Conservation (phyloP, 805 yeast genomes). For the Hyphopichia homilentoma region DNA sequence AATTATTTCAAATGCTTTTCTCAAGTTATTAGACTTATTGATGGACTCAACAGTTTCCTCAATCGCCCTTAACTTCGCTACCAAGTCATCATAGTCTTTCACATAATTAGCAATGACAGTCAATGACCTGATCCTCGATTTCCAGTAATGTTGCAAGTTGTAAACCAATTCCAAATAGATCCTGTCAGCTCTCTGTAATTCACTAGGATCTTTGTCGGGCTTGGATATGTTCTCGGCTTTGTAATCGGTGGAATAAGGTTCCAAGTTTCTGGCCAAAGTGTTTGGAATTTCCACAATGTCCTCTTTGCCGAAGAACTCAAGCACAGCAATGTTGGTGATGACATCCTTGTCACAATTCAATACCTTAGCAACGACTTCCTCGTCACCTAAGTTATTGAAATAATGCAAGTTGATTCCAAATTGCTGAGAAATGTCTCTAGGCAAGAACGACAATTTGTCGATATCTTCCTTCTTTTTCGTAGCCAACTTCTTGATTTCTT, state of each 20-base stretch:
- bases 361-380: conserved; percentile 51
- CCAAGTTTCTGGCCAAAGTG: conserved; percentile 50
- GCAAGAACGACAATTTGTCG: conserved; percentile 51
- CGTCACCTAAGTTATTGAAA: conserved; percentile 51
- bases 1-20: conserved; percentile 59
- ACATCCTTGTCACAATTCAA: conserved; percentile 58
- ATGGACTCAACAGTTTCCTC: conserved; percentile 59
- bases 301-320: conserved; percentile 70
- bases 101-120: conserved; percentile 53
- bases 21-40: conserved; percentile 49
- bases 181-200: conserved; percentile 66
- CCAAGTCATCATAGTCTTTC: conserved; percentile 62
- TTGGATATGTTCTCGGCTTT: conserved; percentile 21
- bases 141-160: conserved; percentile 70
- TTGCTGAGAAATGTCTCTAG: conserved; percentile 74
- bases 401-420: conserved; percentile 75
- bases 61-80: conserved; percentile 49
- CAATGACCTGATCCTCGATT: conserved; percentile 63
- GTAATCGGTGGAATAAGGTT: conserved; percentile 60
- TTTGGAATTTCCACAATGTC: conserved; percentile 59
- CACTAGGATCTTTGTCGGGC: conserved; percentile 54
- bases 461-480: conserved; percentile 39
- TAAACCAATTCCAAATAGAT: conserved; percentile 64
- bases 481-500: conserved; percentile 44
- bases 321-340: conserved; percentile 49